Base-by-base conservation (phyloP, 2,329 filamentous ascomycete species). In the Colletotrichum melonis region DNA sequence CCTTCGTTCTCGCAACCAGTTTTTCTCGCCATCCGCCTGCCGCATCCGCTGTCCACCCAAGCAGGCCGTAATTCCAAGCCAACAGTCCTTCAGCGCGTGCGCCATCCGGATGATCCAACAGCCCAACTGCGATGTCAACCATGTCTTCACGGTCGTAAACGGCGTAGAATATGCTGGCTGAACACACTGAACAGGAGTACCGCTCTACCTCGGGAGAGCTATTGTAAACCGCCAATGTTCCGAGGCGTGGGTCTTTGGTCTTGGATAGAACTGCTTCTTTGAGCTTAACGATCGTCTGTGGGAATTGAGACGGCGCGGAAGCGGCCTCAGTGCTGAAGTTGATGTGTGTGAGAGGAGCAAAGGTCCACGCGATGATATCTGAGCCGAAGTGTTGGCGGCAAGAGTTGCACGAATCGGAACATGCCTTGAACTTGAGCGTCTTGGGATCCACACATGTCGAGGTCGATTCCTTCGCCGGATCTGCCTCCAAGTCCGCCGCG, bases 111-210 rank as follows among this genome's bases (percentile, higher is more conserved):
- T 84, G 78, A n/a, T 84, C 78, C 2, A 89, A 65, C 4, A 88
- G 69, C 0, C 86, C 87, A 3, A 87, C 74, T 0, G 85, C 83
- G 1, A 89, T 68, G 57, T 88, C 84, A 1, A 88, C 78, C 8
- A 85, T 73, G 0, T 83, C 79, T 0, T 82, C 80, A 2, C 84
- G 78, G 4, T 80, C 77, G 19, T 86, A 82, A 0, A 76, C 77
- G 0, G 83, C 81, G 69, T 86, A 89, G 67, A 89, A 88, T 0
- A 88, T 80, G 12, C 75, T 78, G 0, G 87, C 86, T 0, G 86
- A 86, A 78, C 87, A 89, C 1, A 74, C 79, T 0, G 81, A 82
- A 77, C 87, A 89, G 72, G 86, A 88, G 72, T 87, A 88, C 1
- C 87, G 79, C 68, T 86, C 82, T 0, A 87, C 84, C 16, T 81